Evolutionary conservation across 768 basidiomycete genomes (phyloP), one percentile per base, ranked within the genome.

Genomic region (Leucosporidium creatinivorum): DNA sequence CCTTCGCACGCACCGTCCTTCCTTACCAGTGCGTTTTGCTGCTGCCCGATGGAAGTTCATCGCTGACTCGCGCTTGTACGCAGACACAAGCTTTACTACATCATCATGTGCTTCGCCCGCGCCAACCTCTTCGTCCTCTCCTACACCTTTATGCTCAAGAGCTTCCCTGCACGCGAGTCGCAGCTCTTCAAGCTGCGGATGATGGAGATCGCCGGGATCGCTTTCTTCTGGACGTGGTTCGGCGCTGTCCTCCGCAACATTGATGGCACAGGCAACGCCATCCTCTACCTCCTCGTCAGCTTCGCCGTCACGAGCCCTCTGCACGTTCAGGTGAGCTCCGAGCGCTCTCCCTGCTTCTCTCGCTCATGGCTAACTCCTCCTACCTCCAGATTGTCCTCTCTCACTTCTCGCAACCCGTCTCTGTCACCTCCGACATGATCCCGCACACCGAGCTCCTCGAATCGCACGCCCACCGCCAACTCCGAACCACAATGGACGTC

Each of bases 401-500:
- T 12, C 96, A 99, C 81, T 99, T 93, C 77, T 88, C 91, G 58
- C 74, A 75, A 47, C 68, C 71, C 28, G 54, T 72, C 51, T 72
- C 71, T 48, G 66, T 72, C 59, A 28, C 69, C 23, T n/a, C 48
- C 5, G 56, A 54, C 26, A 64, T 66, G 6, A 23, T 72, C 39
- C 67, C 70, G 15, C 91, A 93, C 81, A 93, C 93, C 3, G 87
- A 82, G 13, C 94, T 97, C 76, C 81, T 97, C 33, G 96, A 99
- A 76, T 93, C 91, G 0, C 98, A 97, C 81, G 85, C 88, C 5
- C 93, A 97, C 78, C 87, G 96, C n/a, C 96, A 99, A 77, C 81
- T 99, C 74, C 88, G 96, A 57, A 99, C 96, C 21, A 98, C 96
- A 0, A 88, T 90, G 54, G 96, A 99, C 78, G 91, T 99, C 51